Base-by-base conservation (phyloP, 2,329 filamentous ascomycete genomes). In the Penicillium sp. region DNA sequence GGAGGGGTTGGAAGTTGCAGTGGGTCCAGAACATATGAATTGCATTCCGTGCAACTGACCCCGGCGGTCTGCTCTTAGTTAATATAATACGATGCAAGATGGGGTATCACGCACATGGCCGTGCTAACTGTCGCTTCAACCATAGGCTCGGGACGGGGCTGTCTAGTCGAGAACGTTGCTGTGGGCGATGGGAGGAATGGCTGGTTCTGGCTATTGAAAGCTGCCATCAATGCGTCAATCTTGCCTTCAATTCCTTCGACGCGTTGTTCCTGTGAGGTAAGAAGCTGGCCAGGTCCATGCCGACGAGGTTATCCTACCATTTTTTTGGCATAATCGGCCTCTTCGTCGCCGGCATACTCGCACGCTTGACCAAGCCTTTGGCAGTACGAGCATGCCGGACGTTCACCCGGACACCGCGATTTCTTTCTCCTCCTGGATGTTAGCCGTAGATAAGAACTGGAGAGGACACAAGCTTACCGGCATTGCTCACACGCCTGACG, bases 1-100 rank as follows among this genome's bases (percentile, higher is more conserved):
- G 68, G 17, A 76, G 64, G 26, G 74, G 75, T 29, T 76, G 75
- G n/a, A 65, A 71, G 41, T 76, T 73, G 56, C 74, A 75, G 30
- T 70, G 74, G 2, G 49, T 70, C 11, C 75, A 62, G 54, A 73
- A 77, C 3, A 72, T 64, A 8, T 75, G 59, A 4, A 65, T 58
- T 9, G 65, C 64, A 19, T 60, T 55, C 17, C 19, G 15, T 5
- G 51, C 51, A 3, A 57, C 45, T 29, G 61, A 58, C 8, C 50
- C 57, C 23, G 13, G 21, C 46, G 19, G 51, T 3, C 47, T 29
- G 46, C 30, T n/a, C 5, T 51, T 38, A 2, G 21, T 21, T 21
- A 21, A 21, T 21, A 5, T 41, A 3, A 21, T 41, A 3, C 7
- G 11, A 2, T 15, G 23, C 7, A 29, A 2, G 3, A 5, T 23